These are phyloP conservation scores for Debaryomyces hansenii DNA, from an alignment of 805 yeast genomes.

Conservation along the genomic window DNA sequence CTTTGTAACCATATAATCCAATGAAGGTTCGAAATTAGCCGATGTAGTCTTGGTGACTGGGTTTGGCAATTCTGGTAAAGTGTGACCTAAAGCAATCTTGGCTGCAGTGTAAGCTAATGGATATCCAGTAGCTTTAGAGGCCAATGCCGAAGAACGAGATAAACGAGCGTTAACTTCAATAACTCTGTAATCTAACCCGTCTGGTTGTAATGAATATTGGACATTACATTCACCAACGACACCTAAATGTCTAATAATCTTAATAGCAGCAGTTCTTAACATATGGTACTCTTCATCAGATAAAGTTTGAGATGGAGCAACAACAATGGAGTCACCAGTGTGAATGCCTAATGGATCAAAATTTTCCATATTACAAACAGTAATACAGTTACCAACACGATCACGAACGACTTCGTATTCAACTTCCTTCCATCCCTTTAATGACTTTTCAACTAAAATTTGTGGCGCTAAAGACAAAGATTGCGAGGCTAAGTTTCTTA, in stretches of 20 bases:
- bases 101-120: conserved; percentile 99
- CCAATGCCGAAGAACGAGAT: conserved; percentile 95
- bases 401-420: conserved; percentile 99
- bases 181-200: conserved; percentile 92
- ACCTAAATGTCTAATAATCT: conserved; percentile 95
- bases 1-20: conserved; percentile 95
- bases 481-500: conserved; percentile 84
- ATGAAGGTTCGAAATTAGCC: conserved; percentile 95
- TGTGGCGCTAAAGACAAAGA: conserved; percentile 91
- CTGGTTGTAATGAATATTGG: conserved; percentile 95
- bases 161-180: conserved; percentile 97
- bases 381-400: conserved; percentile 93
- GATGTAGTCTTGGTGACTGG: conserved; percentile 95
- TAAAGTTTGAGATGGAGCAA: conserved; percentile 97
- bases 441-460: conserved; percentile 91
- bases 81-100: conserved; percentile 90
- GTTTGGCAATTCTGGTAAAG: conserved; percentile 92
- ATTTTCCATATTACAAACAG: conserved; percentile 99
- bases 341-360: conserved; percentile 98
- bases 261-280: conserved; percentile 96
- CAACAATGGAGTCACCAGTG: conserved; percentile 98
- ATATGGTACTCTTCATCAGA: conserved; percentile 97
- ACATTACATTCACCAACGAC: conserved; percentile 99
- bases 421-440: conserved; percentile 99
- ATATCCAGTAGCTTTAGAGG: conserved; percentile 98